Conservation (phyloP, 1,284 basidiomycete genomes). For the Microbotryum silenes-acaulis region DNA sequence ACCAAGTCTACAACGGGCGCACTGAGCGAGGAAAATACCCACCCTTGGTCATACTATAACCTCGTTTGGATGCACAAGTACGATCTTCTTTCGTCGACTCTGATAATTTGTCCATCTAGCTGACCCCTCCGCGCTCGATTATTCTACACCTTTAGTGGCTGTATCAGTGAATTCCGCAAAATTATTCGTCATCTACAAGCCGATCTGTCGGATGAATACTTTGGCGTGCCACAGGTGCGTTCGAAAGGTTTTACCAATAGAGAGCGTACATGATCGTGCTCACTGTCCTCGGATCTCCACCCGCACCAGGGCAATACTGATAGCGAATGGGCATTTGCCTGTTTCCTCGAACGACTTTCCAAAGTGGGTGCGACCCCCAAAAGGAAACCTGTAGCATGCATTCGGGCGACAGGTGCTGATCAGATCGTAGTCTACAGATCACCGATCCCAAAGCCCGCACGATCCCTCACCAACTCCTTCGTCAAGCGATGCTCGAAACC, state of each 20-base stretch:
- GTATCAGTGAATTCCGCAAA: slow-evolving; percentile 67
- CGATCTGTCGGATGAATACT: slow-evolving; percentile 29
- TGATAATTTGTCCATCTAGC: too few relatives aligned
- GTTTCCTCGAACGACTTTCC: slow-evolving; percentile 59
- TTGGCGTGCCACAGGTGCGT: too few relatives aligned
- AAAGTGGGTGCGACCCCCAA: slow-evolving; percentile 50
- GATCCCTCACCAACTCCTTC: slow-evolving; percentile 58
- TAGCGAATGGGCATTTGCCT: slow-evolving; percentile 84
- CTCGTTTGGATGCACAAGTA: slow-evolving; percentile 92
- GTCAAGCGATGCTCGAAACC: slow-evolving; percentile 77
- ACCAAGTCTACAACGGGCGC: slow-evolving; percentile 51
- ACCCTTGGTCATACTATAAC: slow-evolving; percentile 23
- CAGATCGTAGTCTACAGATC: slow-evolving; percentile 48
- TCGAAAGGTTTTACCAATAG: too few relatives aligned
- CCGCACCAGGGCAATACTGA: slow-evolving; percentile 86
- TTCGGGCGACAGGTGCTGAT: neutral
- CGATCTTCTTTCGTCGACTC: slow-evolving; percentile 28
- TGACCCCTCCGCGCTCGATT: slow-evolving; percentile 8
- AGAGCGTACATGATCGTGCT: too few relatives aligned
- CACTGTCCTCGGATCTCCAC: slow-evolving; percentile 39
- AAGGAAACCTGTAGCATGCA: too few relatives aligned
- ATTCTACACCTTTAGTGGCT: slow-evolving; percentile 23
- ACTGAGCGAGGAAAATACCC: slow-evolving; percentile 81
- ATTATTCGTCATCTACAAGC: slow-evolving; percentile 74
- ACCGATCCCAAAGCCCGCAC: slow-evolving; percentile 64